Evolutionary conservation across 73 alveolate species (phyloP).

Genomic region (Paramecium caudatum): DNA sequence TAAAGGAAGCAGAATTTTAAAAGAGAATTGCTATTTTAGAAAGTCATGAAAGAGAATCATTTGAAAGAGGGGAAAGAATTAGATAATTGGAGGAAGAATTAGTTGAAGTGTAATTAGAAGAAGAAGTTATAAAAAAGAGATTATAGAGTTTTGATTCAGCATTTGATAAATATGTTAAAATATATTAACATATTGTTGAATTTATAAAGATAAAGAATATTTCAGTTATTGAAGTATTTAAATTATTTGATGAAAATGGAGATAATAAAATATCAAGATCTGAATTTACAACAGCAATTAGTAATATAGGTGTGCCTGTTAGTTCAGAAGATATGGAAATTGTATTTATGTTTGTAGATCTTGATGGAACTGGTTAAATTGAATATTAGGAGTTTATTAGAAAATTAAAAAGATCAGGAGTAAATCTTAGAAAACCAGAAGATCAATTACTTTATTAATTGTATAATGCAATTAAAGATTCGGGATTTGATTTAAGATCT

Average conservation of each 20-base stretch:
- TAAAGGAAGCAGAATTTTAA: conserved; percentile 58
- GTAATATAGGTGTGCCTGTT: conserved; percentile 61
- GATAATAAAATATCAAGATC: conserved; percentile 52
- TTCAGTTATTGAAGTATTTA: conserved; percentile 69
- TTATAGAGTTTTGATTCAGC: conserved; percentile 52
- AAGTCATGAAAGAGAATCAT: conserved; percentile 72
- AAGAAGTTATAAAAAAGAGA: conserved; percentile 69
- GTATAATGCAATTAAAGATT: conserved; percentile 53
- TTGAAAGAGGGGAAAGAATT: conserved; percentile 65
- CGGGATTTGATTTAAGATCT: conserved; percentile 62
- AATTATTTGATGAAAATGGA: conserved; percentile 73
- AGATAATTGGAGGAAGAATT: conserved; percentile 76
- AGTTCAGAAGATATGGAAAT: conserved; percentile 65
- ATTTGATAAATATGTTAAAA: conserved; percentile 60
- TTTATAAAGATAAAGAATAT: conserved; percentile 47
- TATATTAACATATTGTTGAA: conserved; percentile 23
- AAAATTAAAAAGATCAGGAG: conserved; percentile 72
- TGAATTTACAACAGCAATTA: conserved; percentile 68
- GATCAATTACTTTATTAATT: conserved; percentile 67
- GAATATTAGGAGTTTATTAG: conserved; percentile 70
- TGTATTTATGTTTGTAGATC: conserved; percentile 74
- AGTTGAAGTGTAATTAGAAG: conserved; percentile 72
- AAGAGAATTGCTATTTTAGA: conserved; percentile 57
- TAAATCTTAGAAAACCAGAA: conserved; percentile 69
- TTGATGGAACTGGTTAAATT: conserved; percentile 73